Percentiles rank a stretch among this genome's conserved stretches.
These are phyloP conservation scores for Pythium folliculosum DNA, from an alignment of 352 stramenopile species.

Conservation along the genomic window DNA sequence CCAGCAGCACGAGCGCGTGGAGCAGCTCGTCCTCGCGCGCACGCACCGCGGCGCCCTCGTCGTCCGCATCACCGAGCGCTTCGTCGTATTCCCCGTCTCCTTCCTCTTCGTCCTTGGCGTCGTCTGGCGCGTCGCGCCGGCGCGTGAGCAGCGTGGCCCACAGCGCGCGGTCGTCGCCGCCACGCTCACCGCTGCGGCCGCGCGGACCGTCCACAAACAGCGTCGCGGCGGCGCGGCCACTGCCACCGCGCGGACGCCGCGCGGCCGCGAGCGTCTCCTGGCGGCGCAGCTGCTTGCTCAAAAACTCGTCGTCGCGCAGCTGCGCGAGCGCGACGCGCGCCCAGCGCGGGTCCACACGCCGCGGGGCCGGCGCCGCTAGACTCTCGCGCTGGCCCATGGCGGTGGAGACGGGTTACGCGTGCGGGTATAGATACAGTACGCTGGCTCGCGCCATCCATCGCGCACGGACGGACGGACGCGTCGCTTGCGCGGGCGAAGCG, in stretches of 20 bases:
- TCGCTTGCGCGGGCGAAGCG: not conserved
- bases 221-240: not conserved
- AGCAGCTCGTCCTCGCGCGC: conserved; percentile 39
- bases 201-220: conserved; percentile 39
- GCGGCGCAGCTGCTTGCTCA: conserved; percentile 64
- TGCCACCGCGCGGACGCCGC: not conserved
- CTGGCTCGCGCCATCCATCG: not conserved
- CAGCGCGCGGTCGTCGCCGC: conserved; percentile 20
- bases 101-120: conserved; percentile 24
- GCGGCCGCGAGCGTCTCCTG: conserved; percentile 41
- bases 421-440: no score
- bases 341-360: conserved; percentile 66
- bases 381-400: conserved; percentile 25
- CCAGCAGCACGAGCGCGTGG: conserved; percentile 56
- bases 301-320: conserved; percentile 65
- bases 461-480: not conserved
- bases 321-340: conserved; percentile 61
- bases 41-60: not conserved
- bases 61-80: conserved; percentile 17
- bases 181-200: no score
- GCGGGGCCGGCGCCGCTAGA: not conserved
- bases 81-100: conserved; percentile 8
- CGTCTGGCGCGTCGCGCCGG: not conserved
- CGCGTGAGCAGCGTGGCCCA: conserved; percentile 25
- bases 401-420: not conserved